Conservation (phyloP, 164 flowering plant species). For the Liriodendron chinense region DNA sequence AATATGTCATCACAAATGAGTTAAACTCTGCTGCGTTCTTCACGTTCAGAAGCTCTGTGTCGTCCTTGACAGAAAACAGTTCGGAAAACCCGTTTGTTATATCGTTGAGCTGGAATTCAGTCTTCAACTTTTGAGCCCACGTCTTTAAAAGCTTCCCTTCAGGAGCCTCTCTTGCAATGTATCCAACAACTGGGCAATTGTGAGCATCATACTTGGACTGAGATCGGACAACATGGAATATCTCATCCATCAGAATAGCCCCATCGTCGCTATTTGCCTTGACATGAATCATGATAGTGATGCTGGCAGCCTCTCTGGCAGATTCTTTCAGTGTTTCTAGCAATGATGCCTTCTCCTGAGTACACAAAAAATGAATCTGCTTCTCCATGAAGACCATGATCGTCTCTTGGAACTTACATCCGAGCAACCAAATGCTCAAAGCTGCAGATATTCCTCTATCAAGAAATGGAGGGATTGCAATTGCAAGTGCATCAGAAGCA, state of each 20-base stretch:
- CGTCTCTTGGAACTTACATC: conserved; percentile 83
- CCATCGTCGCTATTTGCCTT: conserved; percentile 71
- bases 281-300: conserved; percentile 62
- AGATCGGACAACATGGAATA: conserved; percentile 29
- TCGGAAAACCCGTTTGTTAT: conserved; percentile 65
- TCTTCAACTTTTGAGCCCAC: conserved; percentile 61
- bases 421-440: conserved; percentile 69
- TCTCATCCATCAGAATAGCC: conserved; percentile 37
- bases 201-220: conserved; percentile 33
- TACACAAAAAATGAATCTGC: conserved; percentile 70
- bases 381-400: conserved; percentile 65
- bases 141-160: conserved; percentile 71
- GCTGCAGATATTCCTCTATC: conserved; percentile 79
- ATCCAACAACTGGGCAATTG: conserved; percentile 55
- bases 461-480: conserved; percentile 70
- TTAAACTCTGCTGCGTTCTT: conserved; percentile 69
- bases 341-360: conserved; percentile 67
- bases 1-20: conserved; percentile 55
- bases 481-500: conserved; percentile 39
- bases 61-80: conserved; percentile 68
- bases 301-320: conserved; percentile 45
- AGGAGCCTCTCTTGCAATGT: conserved; percentile 65
- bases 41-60: conserved; percentile 47
- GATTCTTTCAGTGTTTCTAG: conserved; percentile 50
- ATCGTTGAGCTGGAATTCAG: conserved; percentile 42